Evolutionary conservation across 129 eudicot genomes (phyloP).

Genomic region (Flaveria brownii): DNA sequence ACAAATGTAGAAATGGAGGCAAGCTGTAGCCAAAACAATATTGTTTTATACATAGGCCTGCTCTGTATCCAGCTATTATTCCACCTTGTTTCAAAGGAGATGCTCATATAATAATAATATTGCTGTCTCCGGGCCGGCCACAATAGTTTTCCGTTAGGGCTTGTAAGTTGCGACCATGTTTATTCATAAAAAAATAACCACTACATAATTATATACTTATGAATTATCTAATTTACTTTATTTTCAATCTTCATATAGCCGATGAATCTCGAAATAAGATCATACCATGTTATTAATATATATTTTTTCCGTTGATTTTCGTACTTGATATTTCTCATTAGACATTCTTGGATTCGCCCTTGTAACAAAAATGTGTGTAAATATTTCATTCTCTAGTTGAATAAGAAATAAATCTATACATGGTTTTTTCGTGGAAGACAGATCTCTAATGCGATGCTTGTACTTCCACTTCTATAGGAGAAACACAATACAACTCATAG

Average conservation of each 20-base stretch:
- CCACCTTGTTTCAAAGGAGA: constrained; percentile 23
- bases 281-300: neutral
- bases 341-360: neutral
- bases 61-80: constrained; percentile 30
- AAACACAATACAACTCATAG: constrained; percentile 31
- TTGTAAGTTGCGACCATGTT: constrained; percentile 14
- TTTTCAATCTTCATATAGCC: neutral
- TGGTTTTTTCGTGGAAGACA: constrained; percentile 39
- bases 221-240: neutral
- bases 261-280: neutral
- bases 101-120: constrained; percentile 12
- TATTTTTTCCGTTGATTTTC: neutral
- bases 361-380: constrained; percentile 12
- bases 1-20: no score
- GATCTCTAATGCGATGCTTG: constrained; percentile 45
- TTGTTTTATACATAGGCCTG: neutral
- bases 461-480: constrained; percentile 34
- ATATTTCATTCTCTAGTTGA: constrained; percentile 22
- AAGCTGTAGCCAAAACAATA: neutral
- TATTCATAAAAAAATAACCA: neutral
- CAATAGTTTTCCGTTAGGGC: constrained; percentile 12
- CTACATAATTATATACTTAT: constrained; percentile 13
- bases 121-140: constrained; percentile 35
- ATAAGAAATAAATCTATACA: constrained; percentile 35
- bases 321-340: neutral